Base-by-base conservation (phyloP, 306 rosid genomes). In the Inga laurina region DNA sequence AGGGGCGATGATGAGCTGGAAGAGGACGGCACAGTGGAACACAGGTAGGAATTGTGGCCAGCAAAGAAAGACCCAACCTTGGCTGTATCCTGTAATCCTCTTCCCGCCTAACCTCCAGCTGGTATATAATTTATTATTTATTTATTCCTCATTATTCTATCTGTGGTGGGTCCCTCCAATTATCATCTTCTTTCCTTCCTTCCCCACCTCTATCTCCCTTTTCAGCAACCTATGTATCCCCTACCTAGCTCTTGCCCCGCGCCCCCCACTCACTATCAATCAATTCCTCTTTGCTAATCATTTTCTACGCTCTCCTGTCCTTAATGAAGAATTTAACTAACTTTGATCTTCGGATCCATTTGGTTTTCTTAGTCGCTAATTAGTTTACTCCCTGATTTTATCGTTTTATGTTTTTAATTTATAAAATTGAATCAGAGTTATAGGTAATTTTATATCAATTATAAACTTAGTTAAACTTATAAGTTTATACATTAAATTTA, bases 1-100 rank as follows among this genome's bases (percentile, higher is more conserved):
- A 21, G 27, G 2, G 6, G 27, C 21, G 24, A 19, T 8, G 66
- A 22, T 67, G 82, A 79, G 82, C 75, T 79, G 82, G 75, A 51
- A 49, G 54, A 14, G 14, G 54, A 49, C 14, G 54, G 54, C 54
- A 49, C 54, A 49, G 54, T 19, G 3, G 54, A 2, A 4, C 3
- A 22, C 32, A 22, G 64, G 65, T 57, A 22, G 24, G 32, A 13
- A 56, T 4, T 19, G 72, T 22, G 16, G 65, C 76, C 85, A 82
- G 85, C 75, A 41, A 41, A 41, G 52, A 43, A 41, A 41, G 34
- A 70, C 18, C 4, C 52, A 41, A 10, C 2, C 18, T 10, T 21
- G 52, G 34, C 49, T 18, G 16, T 10, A 19, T 71, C 46, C 77
- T 80, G 71, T 19, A 1, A 3, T 54, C 2, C 61, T 5, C 21